phyloP scores from a whole-genome alignment of 768 basidiomycete genomes.

The Mycena galopus region DNA sequence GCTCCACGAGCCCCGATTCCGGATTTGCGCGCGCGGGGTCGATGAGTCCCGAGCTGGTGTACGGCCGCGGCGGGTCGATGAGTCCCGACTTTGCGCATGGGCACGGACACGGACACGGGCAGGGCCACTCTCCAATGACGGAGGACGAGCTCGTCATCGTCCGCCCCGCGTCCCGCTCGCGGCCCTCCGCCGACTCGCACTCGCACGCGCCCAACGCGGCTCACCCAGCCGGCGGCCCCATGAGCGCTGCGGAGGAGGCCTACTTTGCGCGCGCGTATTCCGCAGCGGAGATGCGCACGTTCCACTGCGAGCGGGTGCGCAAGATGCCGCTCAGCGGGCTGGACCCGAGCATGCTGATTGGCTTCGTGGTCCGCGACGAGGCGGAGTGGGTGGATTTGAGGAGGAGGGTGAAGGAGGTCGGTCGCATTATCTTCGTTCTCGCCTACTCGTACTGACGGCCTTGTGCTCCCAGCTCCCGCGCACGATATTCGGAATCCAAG shows the following conservation, averaged over 20 bases:
- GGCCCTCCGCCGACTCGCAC: neutral
- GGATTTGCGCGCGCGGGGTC: slow-evolving; percentile 22
- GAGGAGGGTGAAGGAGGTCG: too few relatives aligned
- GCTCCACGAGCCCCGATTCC: neutral
- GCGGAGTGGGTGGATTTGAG: slow-evolving; percentile 90
- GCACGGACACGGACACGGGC: too few relatives aligned
- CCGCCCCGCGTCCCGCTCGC: neutral
- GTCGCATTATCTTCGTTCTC: slow-evolving; percentile 65
- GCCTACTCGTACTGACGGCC: slow-evolving; percentile 47
- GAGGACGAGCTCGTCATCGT: slow-evolving; percentile 32
- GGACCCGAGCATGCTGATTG: slow-evolving; percentile 97
- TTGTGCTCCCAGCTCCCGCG: neutral
- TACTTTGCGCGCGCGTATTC: slow-evolving; percentile 84
- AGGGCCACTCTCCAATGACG: slow-evolving; percentile 19
- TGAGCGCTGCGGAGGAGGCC: slow-evolving; percentile 61
- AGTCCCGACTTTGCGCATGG: slow-evolving; percentile 16
- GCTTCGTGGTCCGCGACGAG: slow-evolving; percentile 88
- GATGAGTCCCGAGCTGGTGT: slow-evolving; percentile 16
- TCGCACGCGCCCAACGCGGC: too few relatives aligned
- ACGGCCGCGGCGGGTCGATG: slow-evolving; percentile 10
- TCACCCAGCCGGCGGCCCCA: neutral
- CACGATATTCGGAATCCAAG: slow-evolving; percentile 5
- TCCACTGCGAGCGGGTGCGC: slow-evolving; percentile 93
- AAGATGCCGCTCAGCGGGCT: slow-evolving; percentile 93
- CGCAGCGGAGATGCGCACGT: slow-evolving; percentile 81